These are phyloP conservation scores for Botryotinia narcissicola DNA, from an alignment of 2,329 filamentous ascomycete genomes.

Conservation along the genomic window DNA sequence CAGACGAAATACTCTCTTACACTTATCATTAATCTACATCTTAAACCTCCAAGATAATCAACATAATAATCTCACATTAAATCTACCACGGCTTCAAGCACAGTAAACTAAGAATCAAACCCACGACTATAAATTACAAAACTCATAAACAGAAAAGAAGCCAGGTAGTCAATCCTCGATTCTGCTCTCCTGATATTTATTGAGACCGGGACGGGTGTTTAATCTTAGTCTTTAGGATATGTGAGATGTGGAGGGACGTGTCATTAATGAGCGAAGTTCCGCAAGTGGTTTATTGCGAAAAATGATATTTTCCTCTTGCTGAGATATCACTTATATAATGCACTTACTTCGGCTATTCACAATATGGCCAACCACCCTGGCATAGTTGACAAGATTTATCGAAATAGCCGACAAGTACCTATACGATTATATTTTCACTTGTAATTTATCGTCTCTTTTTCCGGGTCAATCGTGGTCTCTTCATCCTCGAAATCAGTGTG, in stretches of 20 bases:
- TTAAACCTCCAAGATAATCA: neutral
- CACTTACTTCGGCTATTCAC: neutral
- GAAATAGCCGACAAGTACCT: too few species aligned
- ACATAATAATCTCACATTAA: neutral
- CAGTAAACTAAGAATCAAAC: rapidly evolving
- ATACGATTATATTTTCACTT: too few species aligned
- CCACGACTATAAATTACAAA: neutral
- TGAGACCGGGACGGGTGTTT: rapidly evolving
- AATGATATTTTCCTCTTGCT: neutral
- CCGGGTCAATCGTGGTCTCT: too few species aligned
- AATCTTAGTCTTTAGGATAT: rapidly evolving
- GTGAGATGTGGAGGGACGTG: rapidly evolving
- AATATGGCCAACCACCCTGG: too few species aligned
- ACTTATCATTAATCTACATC: neutral
- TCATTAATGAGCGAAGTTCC: neutral
- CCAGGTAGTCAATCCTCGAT: neutral
- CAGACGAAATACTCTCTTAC: neutral
- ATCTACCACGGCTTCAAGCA: neutral
- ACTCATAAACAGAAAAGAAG: neutral
- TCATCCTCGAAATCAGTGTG: too few species aligned
- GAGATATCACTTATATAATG: rapidly evolving
- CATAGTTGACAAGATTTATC: too few species aligned
- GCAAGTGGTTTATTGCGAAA: neutral
- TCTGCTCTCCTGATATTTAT: neutral
- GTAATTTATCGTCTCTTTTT: too few species aligned